Base-by-base conservation (phyloP, 2,329 filamentous ascomycete species). In the Cladophialophora psammophila region DNA sequence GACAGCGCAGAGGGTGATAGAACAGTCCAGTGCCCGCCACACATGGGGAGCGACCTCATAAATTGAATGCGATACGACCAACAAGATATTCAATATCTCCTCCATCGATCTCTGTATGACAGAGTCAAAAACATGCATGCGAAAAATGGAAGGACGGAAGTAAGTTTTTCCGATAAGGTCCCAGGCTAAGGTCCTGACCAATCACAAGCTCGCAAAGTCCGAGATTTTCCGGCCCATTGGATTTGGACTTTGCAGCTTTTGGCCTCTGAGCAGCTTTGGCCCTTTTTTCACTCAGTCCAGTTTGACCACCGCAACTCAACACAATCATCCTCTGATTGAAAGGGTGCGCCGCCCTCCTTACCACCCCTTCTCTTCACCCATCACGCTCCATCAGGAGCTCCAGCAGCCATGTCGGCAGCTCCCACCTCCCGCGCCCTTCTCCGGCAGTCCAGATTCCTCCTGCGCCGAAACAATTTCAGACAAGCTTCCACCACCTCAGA, bases 391-490 rank as follows among this genome's bases (percentile, higher is more conserved):
- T 34, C 35, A 54, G 66, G 56, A 66, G 63, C 66, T 63, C 35
- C 73, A 70, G 71, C 74, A 77, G 80, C 75, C 72, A 82, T 82
- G 80, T 78, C 80, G 72, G 77, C 75, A 69, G 73, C 68, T 63
- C 67, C 79, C 72, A 76, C 77, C 72, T 79, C 79, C 73, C 80
- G 80, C 75, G 77, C 79, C 74, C 75, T 80, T 63, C 76, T 82
- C 72, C 80, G 81, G 75, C 80, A 82, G 76, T 81, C 80, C 75
- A 79, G 79, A 77, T 79, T 80, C 75, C 76, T 82, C 73, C 75
- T 80, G 74, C 80, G 80, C 69, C 78, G 80, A 73, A 78, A 72
- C 59, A 67, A 68, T 69, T 77, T 81, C 75, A 80, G 82, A 78
- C 77, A 82, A 74, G 79, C 81, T 71, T 83, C 82, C 60, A 80